Evolutionary conservation across 495 filamentous ascomycete genomes (phyloP), one percentile per base, ranked within the genome.

Genomic region (Platismatia glauca): DNA sequence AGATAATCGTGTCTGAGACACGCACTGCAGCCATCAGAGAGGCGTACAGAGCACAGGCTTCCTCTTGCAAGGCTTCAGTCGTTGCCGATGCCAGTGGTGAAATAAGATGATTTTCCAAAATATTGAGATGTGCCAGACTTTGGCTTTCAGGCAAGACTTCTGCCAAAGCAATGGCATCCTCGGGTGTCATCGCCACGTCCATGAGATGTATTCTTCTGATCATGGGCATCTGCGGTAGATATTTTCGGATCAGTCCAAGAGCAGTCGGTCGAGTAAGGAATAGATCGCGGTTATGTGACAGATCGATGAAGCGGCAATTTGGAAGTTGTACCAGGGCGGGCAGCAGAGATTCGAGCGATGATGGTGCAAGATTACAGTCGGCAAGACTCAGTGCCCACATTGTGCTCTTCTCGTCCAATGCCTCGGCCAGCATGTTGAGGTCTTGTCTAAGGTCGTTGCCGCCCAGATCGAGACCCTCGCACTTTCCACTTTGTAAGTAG

Each of bases 11-110:
- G 24, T 84, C 79, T 16, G 90, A 94, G 0, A 96, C 87, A 29
- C 91, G 85, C 8, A 90, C 89, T 8, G 92, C 92, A 31, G 89
- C 88, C 75, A 96, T 88, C 60, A 97, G 78, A 22, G 91, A 95
- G 9, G 94, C 91, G 71, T 95, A 97, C 4, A 97, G 76, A 27
- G 94, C 94, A 68, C 89, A 96, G 0, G 93, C 91, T 73, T 97
- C 94, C 73, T 98, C 91, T 70, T 95, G 88, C 24, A 75, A 78
- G 38, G 82, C 84, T 62, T 94, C 88, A 41, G 82, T 78, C 12
- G 81, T 86, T 38, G 82, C 85, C 33, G 85, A 85, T 0, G 89
- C 85, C 34, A 95, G 73, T 20, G 80, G 78, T 7, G 78, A 76
- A 12, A 98, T 76, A 57, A 84, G 75, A 0, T 86, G 83, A 68